phyloP scores from a whole-genome alignment of 2,329 filamentous ascomycete genomes.

The Exophiala viscosa region DNA sequence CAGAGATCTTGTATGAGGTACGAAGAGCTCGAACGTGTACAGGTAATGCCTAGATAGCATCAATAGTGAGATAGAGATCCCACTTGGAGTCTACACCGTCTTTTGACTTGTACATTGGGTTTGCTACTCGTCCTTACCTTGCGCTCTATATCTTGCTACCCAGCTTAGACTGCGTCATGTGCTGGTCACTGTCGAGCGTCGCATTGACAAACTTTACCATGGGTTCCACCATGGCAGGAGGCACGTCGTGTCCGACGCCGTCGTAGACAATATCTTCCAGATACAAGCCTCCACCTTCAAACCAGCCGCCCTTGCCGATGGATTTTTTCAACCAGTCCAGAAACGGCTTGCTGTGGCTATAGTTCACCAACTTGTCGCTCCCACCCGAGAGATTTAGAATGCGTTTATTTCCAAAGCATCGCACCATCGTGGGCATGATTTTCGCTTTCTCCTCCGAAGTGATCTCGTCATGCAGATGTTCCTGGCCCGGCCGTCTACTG shows the following conservation, averaged over 20 bases:
- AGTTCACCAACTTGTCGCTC: conserved; percentile 59
- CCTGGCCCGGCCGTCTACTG: conserved; percentile 30
- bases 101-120: too few species aligned
- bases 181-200: conserved; percentile 32
- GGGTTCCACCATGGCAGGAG: conserved; percentile 52
- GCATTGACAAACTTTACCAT: conserved; percentile 53
- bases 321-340: conserved; percentile 53
- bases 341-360: conserved; percentile 54
- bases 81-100: too few species aligned
- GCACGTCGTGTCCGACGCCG: conserved; percentile 57
- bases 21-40: too few species aligned
- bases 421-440: conserved; percentile 42
- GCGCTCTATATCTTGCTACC: conserved; percentile 17
- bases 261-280: conserved; percentile 57
- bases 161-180: conserved; percentile 2
- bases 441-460: conserved; percentile 42
- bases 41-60: too few species aligned
- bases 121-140: too few species aligned
- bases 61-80: too few species aligned
- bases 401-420: conserved; percentile 48
- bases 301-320: conserved; percentile 43
- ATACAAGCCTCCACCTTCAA: conserved; percentile 48
- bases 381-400: conserved; percentile 54
- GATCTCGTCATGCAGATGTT: conserved; percentile 34
- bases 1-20: too few species aligned